Evolutionary conservation across 2,329 filamentous ascomycete genomes (phyloP).

Genomic region (Hypocreales sp.): DNA sequence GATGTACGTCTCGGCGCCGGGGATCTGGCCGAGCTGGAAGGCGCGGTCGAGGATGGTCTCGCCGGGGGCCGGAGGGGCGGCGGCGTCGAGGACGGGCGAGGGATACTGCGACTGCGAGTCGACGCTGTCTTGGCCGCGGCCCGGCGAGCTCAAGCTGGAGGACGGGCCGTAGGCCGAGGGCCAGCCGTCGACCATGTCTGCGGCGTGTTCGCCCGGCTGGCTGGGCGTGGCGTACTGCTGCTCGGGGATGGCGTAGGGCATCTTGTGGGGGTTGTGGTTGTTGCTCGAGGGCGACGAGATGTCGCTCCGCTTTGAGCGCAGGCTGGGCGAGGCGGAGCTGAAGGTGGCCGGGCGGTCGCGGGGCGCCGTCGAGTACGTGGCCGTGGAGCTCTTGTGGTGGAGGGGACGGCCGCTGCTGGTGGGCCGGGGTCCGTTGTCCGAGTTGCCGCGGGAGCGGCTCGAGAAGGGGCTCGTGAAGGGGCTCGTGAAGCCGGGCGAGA

Average conservation of each 20-base stretch:
- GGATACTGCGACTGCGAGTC: slow-evolving; percentile 29
- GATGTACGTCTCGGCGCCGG: slow-evolving; percentile 37
- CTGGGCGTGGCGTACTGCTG: slow-evolving; percentile 36
- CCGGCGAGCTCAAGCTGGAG: slow-evolving; percentile 41
- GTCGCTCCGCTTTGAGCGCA: slow-evolving; percentile 47
- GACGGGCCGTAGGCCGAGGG: slow-evolving; percentile 42
- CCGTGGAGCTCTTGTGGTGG: slow-evolving; percentile 31
- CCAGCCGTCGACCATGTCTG: slow-evolving; percentile 46
- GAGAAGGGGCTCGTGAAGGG: slow-evolving; percentile 38
- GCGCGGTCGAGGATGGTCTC: slow-evolving; percentile 54
- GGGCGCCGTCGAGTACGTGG: slow-evolving; percentile 29
- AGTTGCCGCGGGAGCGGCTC: slow-evolving; percentile 21
- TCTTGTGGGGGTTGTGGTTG: slow-evolving; percentile 22
- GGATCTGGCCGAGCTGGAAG: slow-evolving; percentile 47
- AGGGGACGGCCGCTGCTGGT: slow-evolving; percentile 26
- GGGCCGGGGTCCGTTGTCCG: slow-evolving; percentile 26
- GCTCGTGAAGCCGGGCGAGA: slow-evolving; percentile 37
- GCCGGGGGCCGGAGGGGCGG: slow-evolving; percentile 36
- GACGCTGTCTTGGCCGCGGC: slow-evolving; percentile 36
- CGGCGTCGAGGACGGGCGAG: slow-evolving; percentile 22
- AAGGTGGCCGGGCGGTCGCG: slow-evolving; percentile 34
- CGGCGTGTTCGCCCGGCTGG: slow-evolving; percentile 35
- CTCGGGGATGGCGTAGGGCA: slow-evolving; percentile 21
- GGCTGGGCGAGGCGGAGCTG: slow-evolving; percentile 41
- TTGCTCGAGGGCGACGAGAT: slow-evolving; percentile 41